Evolutionary conservation across 2,329 filamentous ascomycete species (phyloP).

Genomic region (Aspergillus aculeatinus): DNA sequence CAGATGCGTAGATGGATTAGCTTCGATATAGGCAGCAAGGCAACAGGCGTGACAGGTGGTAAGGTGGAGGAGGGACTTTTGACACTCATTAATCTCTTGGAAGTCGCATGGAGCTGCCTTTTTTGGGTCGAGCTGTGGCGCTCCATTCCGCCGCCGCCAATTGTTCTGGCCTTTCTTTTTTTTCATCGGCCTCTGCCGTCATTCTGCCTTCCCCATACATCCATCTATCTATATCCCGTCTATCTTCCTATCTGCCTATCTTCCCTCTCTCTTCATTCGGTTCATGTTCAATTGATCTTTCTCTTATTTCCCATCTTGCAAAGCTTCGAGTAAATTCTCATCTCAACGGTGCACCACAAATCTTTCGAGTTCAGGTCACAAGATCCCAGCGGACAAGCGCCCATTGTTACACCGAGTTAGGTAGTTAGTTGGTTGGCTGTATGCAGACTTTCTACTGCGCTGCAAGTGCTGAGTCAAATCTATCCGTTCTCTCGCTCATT

Average conservation of each 20-base stretch:
- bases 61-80: background rate
- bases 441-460: background rate
- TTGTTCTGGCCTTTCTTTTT: background rate
- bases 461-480: background rate
- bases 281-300: too few species aligned
- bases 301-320: too few species aligned
- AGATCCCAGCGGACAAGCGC: too few species aligned
- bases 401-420: too few species aligned
- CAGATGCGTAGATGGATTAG: background rate
- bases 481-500: background rate
- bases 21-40: background rate
- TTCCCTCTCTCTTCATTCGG: too few species aligned
- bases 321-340: too few species aligned
- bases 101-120: slow-evolving; percentile 6
- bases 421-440: too few species aligned
- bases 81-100: too few species aligned
- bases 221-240: too few species aligned
- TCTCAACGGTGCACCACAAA: too few species aligned
- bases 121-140: slow-evolving; percentile 2
- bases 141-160: background rate
- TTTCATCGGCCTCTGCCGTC: background rate
- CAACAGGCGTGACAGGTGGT: background rate
- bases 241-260: too few species aligned
- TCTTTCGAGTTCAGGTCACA: too few species aligned
- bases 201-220: background rate